These are phyloP conservation scores for Podospora sp. DNA, from an alignment of 495 filamentous ascomycete species.

Conservation along the genomic window DNA sequence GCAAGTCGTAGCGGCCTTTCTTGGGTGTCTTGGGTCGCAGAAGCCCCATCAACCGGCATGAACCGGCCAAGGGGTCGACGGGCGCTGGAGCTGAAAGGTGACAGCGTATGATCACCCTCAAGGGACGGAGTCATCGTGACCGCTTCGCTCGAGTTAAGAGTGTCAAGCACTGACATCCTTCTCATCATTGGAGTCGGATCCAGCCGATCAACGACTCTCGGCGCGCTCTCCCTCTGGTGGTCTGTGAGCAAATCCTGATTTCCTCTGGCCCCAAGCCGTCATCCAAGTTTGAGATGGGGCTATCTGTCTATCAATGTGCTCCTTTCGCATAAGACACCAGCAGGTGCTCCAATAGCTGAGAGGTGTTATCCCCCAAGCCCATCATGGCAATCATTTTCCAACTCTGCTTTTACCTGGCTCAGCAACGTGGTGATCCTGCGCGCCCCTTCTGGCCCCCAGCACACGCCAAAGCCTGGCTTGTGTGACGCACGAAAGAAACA, in stretches of 20 bases:
- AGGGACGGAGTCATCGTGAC: background rate
- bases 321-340: background rate
- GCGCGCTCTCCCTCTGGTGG: background rate
- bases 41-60: constrained; percentile 13
- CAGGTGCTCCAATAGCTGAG: background rate
- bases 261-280: background rate
- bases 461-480: background rate
- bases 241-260: background rate
- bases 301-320: background rate
- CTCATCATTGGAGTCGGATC: constrained; percentile 2
- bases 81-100: background rate
- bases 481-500: constrained; percentile 8
- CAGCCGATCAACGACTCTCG: background rate
- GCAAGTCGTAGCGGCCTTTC: constrained; percentile 9
- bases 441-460: background rate
- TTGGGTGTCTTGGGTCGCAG: background rate
- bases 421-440: constrained; percentile 8
- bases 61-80: constrained; percentile 17
- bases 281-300: background rate
- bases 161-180: background rate
- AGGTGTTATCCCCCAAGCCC: background rate
- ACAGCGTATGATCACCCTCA: constrained; percentile 19
- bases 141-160: background rate
- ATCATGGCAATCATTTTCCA: constrained; percentile 15
- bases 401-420: constrained; percentile 15